A percentile compares a stretch with the other conserved stretches of the same genome.
Conservation (phyloP, 116 monocot species). For the Iris pallida region DNA sequence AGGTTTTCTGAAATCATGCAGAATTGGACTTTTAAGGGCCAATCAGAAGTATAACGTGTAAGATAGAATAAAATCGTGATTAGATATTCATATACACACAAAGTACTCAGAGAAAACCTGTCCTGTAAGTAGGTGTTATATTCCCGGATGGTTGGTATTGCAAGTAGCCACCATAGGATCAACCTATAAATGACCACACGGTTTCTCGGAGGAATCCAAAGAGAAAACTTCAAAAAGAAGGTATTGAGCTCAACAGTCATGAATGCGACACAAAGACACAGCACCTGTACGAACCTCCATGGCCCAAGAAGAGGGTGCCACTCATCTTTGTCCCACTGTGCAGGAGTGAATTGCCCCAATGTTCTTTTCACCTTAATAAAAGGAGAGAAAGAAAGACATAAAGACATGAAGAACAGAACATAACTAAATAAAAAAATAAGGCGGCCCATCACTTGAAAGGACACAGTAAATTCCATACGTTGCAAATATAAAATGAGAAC, state of each 20-base stretch:
- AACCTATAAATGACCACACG: slow-evolving; percentile 72
- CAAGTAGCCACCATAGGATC: slow-evolving; percentile 95
- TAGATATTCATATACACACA: no score
- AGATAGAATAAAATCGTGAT: no score
- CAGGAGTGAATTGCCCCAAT: slow-evolving; percentile 91
- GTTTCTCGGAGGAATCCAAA: slow-evolving; percentile 96
- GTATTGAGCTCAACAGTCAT: slow-evolving; percentile 96
- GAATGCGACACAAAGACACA: slow-evolving; percentile 70
- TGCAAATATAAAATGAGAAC: no score
- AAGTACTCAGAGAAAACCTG: slow-evolving; percentile 37
- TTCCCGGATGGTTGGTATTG: slow-evolving; percentile 98
- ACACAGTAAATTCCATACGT: no score
- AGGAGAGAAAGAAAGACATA: background rate
- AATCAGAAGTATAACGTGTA: no score
- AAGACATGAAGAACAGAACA: background rate
- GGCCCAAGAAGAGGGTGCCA: slow-evolving; percentile 93
- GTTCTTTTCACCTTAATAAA: slow-evolving; percentile 85
- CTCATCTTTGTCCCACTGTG: slow-evolving; percentile 96
- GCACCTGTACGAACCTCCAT: slow-evolving; percentile 94
- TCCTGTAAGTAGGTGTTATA: slow-evolving; percentile 96
- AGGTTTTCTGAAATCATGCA: slow-evolving; percentile 44
- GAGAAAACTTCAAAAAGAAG: slow-evolving; percentile 94
- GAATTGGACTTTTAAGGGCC: no score
- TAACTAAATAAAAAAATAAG: background rate
- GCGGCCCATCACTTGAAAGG: no score